phyloP scores from a whole-genome alignment of 2,329 filamentous ascomycete genomes.

The Eutypa lata region DNA sequence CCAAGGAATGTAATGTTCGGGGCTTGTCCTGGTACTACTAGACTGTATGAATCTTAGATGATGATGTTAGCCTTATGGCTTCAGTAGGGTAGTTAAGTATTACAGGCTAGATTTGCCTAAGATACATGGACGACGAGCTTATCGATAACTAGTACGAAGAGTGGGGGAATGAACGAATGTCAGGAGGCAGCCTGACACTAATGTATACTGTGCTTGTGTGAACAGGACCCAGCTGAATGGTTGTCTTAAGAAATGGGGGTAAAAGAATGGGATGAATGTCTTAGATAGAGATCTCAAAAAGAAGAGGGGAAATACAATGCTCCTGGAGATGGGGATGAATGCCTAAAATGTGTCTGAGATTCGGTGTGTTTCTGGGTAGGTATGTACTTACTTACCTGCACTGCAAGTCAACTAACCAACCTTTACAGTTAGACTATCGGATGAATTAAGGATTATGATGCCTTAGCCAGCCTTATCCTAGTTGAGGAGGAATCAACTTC shows the following conservation, averaged over 20 bases:
- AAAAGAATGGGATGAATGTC: not conserved
- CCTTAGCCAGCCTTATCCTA: not conserved
- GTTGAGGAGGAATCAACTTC: no score
- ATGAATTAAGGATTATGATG: not conserved
- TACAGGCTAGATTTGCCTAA: not conserved
- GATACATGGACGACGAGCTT: not conserved
- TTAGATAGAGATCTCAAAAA: not conserved
- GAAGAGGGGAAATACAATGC: not conserved
- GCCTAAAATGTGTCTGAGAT: not conserved
- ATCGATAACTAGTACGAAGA: not conserved
- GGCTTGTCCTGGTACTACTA: not conserved
- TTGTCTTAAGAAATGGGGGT: not conserved
- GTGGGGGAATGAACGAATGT: not conserved
- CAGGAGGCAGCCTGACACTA: not conserved
- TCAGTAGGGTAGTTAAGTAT: conserved; percentile 1
- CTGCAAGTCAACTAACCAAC: not conserved
- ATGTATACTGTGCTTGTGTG: no score
- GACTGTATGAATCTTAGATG: conserved; percentile 1
- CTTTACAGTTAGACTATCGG: no score
- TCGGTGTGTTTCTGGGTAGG: not conserved
- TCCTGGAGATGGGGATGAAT: not conserved
- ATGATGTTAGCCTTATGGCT: conserved; percentile 1
- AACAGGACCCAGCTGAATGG: not conserved
- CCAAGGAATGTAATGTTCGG: not conserved
- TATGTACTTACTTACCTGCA: not conserved